Base-by-base conservation (phyloP, 345 rosid genomes). In the Syzygium jambos region DNA sequence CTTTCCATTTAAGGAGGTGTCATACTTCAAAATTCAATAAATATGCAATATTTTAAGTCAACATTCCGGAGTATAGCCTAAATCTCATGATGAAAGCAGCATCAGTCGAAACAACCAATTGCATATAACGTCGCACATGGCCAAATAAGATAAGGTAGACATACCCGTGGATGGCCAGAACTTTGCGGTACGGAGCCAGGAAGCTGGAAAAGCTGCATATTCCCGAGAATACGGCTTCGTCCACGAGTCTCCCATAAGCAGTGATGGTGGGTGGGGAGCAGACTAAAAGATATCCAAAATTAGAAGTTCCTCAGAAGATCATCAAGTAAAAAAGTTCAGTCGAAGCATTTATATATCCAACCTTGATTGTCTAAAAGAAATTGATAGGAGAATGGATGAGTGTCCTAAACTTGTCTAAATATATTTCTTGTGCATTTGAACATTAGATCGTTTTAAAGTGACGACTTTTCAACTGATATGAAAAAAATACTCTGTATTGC, bases 191-290 rank as follows among this genome's bases (percentile, higher is more conserved):
- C 95, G 96, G 89, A 98, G 99, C 99, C 99, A 98, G 46, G 99
- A 89, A 88, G 98, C 99, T 15, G 99, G 98, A 95, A 94, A 96
- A 86, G 98, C 99, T 27, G 99, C 99, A 87, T 95, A 96, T 87
- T 96, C 98, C 84, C 99, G 90, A 27, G 98, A 91, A 90, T 98
- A 98, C 13, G 99, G 98, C 84, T 96, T 96, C 13, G 94, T 91
- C 99, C 99, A 98, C 65, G 95, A 41, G 90, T 98, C 99, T 91
- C 94, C 98, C 99, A 98, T 96, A 88, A 98, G 97, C 95, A 98
- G 87, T n/a, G 97, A 95, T 90, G 98, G 99, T 83, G 99, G 98
- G 91, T 98, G 99, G 89, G 99, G 99, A 80, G 99, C 99, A 90
- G 98, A 94, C 99, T 98, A 97, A 90, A 89, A 84, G 8, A 73